Base-by-base conservation (phyloP, 208 protist genomes). In the Phytomonas sp. region DNA sequence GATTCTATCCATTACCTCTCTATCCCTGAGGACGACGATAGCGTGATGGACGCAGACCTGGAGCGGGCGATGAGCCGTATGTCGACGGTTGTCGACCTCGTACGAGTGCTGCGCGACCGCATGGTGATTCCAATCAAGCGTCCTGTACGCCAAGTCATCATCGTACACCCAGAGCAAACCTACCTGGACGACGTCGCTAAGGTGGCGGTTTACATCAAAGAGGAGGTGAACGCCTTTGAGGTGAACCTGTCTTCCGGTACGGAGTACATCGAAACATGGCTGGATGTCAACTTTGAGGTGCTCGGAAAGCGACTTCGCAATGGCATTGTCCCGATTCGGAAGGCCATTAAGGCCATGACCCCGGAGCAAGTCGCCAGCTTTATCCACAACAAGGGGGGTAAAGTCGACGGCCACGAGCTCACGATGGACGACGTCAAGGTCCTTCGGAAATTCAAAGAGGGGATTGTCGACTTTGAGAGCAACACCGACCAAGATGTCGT, bases 1-100 rank as follows among this genome's bases (percentile, higher is more conserved):
- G 83, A 93, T 75, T 96, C 85, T 4, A 93, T 99, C 43, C 97
- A 98, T 75, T 98, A 98, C 79, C 77, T 90, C 34, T 89, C 97
- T 80, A 80, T 99, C 37, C 95, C 96, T 51, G 83, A 97, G 33
- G 80, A 87, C 46, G 78, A 98, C 70, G 62, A 64, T 31, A 62
- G 73, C 36, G 76, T 85, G 56, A 84, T 98, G 73, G 80, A 89
- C 65, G 62, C 72, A 5, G 77, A 82, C 46, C 74, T 98, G 31
- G 82, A 94, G 77, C 78, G 74, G 8, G 73, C 97, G 26, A 92
- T 95, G 84, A 65, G 68, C 13, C 96, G 95, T 70, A 97, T 98
- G 81, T 76, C 97, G 51, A 92, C 74, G 40, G 75, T 94, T 40
- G 97, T 99, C 59, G 90, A 98, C 56, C 79, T 98, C 11, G 96